These are phyloP conservation scores for Rhizopus sp. DNA, from an alignment of 371 early-diverging fungal genomes.

Conservation along the genomic window DNA sequence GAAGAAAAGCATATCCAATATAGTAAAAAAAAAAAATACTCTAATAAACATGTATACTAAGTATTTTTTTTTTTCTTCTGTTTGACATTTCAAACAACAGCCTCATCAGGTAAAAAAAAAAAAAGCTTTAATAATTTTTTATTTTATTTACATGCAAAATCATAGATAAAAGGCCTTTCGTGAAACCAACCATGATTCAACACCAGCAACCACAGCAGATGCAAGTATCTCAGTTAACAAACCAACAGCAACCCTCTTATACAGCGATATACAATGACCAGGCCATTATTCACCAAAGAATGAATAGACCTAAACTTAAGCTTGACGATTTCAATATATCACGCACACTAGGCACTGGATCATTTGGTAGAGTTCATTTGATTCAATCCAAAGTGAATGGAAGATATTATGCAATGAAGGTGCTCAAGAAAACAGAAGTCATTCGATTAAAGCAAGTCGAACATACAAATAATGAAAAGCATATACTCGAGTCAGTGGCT, in stretches of 20 bases:
- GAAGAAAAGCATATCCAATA: conserved; percentile 1
- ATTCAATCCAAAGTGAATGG: conserved; percentile 82
- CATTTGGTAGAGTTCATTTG: conserved; percentile 97
- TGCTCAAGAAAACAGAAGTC: conserved; percentile 90
- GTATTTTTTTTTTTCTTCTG: too few relatives aligned
- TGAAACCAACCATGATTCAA: background rate
- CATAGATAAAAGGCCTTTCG: background rate
- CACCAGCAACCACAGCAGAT: conserved; percentile 26
- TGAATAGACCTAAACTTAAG: conserved; percentile 48
- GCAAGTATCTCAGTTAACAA: conserved; percentile 28
- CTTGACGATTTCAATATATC: conserved; percentile 68
- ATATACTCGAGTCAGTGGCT: conserved; percentile 73
- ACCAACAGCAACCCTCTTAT: conserved; percentile 7
- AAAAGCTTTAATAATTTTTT: background rate
- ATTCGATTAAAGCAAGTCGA: conserved; percentile 92
- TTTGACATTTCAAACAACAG: background rate
- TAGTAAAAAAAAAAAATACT: background rate
- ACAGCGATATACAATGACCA: conserved; percentile 27
- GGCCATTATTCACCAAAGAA: conserved; percentile 29
- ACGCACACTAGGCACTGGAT: conserved; percentile 94
- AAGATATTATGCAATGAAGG: conserved; percentile 92
- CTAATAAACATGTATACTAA: too few relatives aligned
- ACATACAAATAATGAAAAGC: conserved; percentile 88
- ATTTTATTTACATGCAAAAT: conserved; percentile 6
- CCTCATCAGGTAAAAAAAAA: background rate